These are phyloP conservation scores for Penicillium verhagenii DNA, from an alignment of 495 filamentous ascomycete species.

Conservation along the genomic window DNA sequence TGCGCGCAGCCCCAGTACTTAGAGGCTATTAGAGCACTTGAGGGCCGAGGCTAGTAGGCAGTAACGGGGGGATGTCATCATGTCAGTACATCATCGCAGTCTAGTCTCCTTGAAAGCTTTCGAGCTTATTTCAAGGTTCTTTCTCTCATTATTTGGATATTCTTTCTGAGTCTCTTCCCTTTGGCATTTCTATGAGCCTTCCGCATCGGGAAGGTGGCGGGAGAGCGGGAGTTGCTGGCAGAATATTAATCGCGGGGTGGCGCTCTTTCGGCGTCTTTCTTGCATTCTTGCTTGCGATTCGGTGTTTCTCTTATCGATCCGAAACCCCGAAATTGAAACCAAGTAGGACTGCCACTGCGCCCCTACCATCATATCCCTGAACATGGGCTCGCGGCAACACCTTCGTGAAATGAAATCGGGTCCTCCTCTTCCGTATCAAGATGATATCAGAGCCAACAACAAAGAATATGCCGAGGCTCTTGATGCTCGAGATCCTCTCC, in stretches of 20 bases:
- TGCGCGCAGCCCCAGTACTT: too few relatives aligned
- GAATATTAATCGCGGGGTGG: not conserved
- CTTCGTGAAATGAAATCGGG: constrained; percentile 28
- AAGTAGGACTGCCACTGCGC: not conserved
- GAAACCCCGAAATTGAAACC: not conserved
- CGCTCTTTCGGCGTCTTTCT: too few relatives aligned
- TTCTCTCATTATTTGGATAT: too few relatives aligned
- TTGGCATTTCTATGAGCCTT: too few relatives aligned
- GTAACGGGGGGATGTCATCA: too few relatives aligned
- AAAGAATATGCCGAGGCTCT: constrained; percentile 60
- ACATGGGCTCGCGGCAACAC: constrained; percentile 34
- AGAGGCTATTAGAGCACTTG: too few relatives aligned
- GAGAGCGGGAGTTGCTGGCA: not conserved
- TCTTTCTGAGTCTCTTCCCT: too few relatives aligned
- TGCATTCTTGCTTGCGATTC: not conserved
- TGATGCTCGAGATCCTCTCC: constrained; percentile 69
- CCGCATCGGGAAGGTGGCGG: not conserved
- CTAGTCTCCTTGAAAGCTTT: too few relatives aligned
- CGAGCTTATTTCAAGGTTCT: too few relatives aligned
- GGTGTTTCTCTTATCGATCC: not conserved
- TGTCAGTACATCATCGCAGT: too few relatives aligned
- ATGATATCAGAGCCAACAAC: constrained; percentile 41
- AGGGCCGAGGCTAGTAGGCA: too few relatives aligned
- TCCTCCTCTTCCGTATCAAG: constrained; percentile 34
- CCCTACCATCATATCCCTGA: not conserved